These are phyloP conservation scores for Cytospora paraplurivora DNA, from an alignment of 2,329 filamentous ascomycete genomes.

Conservation along the genomic window DNA sequence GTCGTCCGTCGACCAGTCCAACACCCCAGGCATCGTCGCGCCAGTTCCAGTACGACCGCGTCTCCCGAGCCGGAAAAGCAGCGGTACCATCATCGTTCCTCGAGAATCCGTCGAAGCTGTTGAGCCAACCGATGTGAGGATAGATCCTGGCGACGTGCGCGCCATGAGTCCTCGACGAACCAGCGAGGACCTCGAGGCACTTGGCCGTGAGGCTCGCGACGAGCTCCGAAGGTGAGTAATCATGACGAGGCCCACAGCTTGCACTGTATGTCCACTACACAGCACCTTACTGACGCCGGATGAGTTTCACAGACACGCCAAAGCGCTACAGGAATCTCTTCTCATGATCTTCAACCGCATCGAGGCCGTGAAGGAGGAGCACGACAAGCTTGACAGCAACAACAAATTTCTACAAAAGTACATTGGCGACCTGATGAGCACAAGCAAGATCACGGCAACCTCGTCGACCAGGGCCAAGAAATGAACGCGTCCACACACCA, in stretches of 20 bases:
- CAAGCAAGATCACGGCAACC: slow-evolving; percentile 70
- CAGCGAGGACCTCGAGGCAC: slow-evolving; percentile 84
- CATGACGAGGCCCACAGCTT: neutral
- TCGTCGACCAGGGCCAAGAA: slow-evolving; percentile 54
- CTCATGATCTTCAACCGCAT: slow-evolving; percentile 90
- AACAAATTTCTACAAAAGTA: slow-evolving; percentile 98
- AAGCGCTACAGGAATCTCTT: slow-evolving; percentile 84
- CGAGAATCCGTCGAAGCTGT: slow-evolving; percentile 70
- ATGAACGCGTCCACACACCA: slow-evolving; percentile 38
- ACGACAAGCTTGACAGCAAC: slow-evolving; percentile 94
- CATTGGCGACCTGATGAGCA: slow-evolving; percentile 92
- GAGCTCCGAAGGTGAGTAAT: slow-evolving; percentile 58
- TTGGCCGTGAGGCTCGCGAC: slow-evolving; percentile 79
- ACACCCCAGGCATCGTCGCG: slow-evolving; percentile 48
- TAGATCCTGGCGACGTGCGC: slow-evolving; percentile 84
- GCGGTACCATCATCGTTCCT: slow-evolving; percentile 79
- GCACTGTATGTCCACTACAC: neutral
- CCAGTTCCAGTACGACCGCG: slow-evolving; percentile 63
- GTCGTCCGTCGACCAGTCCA: slow-evolving; percentile 37
- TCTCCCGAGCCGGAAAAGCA: slow-evolving; percentile 74
- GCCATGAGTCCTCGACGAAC: slow-evolving; percentile 94
- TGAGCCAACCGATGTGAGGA: slow-evolving; percentile 71
- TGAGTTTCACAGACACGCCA: slow-evolving; percentile 69
- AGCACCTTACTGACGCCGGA: slow-evolving; percentile 28
- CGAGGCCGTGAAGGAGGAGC: slow-evolving; percentile 89